Conservation (phyloP, 2,329 filamentous ascomycete species). For the Sclerotinia glacialis region DNA sequence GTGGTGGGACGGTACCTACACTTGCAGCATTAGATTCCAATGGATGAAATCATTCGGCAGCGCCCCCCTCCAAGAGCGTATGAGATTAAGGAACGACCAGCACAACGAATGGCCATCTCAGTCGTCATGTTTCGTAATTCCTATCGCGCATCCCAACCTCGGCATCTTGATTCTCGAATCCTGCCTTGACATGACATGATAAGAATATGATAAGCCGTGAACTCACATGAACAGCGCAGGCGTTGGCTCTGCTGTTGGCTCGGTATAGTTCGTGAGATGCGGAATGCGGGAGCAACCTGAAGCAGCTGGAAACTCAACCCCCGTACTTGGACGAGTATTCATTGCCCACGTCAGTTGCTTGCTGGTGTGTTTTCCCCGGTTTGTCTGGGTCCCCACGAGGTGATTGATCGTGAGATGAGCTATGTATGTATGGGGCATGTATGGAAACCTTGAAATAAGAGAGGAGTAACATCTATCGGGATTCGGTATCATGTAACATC, state of each 20-base stretch:
- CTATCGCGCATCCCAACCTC: background rate
- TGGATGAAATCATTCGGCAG: background rate
- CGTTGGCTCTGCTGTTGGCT: constrained; percentile 7
- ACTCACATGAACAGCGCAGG: constrained; percentile 10
- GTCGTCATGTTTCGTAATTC: background rate
- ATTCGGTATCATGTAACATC: no score
- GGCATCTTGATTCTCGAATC: constrained; percentile 4
- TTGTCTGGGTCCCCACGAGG: constrained; percentile 1
- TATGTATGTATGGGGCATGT: no score
- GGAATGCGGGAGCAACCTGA: background rate
- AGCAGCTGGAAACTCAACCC: background rate
- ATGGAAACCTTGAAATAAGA: no score
- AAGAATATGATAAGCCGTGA: background rate
- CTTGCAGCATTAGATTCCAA: background rate
- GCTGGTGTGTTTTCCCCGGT: constrained; percentile 4
- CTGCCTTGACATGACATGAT: constrained; percentile 10
- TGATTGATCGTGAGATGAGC: no score
- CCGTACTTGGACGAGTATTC: constrained; percentile 9
- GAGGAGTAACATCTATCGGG: no score
- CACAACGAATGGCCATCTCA: constrained; percentile 1
- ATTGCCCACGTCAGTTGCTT: constrained; percentile 10
- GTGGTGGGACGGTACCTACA: no score
- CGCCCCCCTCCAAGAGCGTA: background rate
- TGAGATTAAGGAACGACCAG: constrained; percentile 4
- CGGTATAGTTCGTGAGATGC: constrained; percentile 9